A percentile compares a stretch with the other conserved stretches of the same genome.
These are phyloP conservation scores for Penicillium concentricum DNA, from an alignment of 2,329 filamentous ascomycete genomes.

Conservation along the genomic window DNA sequence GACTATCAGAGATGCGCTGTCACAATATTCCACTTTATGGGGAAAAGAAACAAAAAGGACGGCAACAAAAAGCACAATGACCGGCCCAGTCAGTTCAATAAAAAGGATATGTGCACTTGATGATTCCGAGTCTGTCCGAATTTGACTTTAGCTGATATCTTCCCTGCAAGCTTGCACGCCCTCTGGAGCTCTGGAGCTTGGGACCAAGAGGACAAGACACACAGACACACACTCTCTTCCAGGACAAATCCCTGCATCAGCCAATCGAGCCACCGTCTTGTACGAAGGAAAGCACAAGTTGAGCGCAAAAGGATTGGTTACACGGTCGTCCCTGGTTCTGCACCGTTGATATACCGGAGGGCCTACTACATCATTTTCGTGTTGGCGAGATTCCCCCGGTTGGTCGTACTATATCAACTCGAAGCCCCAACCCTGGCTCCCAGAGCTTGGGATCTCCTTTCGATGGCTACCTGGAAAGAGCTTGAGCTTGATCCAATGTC, in stretches of 20 bases:
- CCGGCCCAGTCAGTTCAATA: background rate
- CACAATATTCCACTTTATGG: background rate
- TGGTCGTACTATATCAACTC: slow-evolving; percentile 7
- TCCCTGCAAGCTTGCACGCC: slow-evolving; percentile 6
- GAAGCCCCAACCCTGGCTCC: background rate
- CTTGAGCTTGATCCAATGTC: slow-evolving; percentile 15
- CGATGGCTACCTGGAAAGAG: slow-evolving; percentile 12
- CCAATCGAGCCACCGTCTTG: slow-evolving; percentile 10
- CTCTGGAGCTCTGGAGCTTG: background rate
- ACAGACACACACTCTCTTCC: slow-evolving; percentile 1
- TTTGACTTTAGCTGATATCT: slow-evolving; percentile 3
- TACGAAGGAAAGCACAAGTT: background rate
- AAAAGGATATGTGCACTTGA: slow-evolving; percentile 1
- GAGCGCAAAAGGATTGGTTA: slow-evolving; percentile 11
- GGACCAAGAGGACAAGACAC: slow-evolving; percentile 2
- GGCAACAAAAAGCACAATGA: slow-evolving; percentile 1
- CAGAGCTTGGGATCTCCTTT: background rate
- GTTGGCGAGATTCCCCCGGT: background rate
- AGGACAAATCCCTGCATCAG: slow-evolving; percentile 12
- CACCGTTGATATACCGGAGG: slow-evolving; percentile 16
- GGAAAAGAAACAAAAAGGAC: background rate
- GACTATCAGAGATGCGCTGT: slow-evolving; percentile 7
- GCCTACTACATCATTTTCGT: background rate
- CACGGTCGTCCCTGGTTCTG: slow-evolving; percentile 12
- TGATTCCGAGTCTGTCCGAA: slow-evolving; percentile 10